These are phyloP conservation scores for Phytophthora palmivora DNA, from an alignment of 352 stramenopile species.

Conservation along the genomic window DNA sequence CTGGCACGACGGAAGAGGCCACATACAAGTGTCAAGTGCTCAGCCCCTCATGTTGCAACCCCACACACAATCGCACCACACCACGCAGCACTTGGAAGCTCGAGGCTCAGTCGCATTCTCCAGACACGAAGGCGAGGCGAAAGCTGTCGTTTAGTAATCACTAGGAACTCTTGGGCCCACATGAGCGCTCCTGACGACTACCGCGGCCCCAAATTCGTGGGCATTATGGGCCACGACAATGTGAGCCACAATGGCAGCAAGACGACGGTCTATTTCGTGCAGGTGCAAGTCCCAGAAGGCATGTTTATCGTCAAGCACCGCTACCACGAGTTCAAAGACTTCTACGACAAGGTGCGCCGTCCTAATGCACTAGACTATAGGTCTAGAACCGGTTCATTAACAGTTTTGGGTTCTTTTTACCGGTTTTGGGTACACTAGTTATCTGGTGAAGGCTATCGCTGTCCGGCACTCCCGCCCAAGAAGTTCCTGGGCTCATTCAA, in stretches of 20 bases:
- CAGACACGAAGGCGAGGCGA: constrained; percentile 29
- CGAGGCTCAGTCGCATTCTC: constrained; percentile 36
- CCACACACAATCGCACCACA: constrained; percentile 29
- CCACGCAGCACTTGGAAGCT: constrained; percentile 19
- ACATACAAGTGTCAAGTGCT: constrained; percentile 14
- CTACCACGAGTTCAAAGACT: constrained; percentile 91
- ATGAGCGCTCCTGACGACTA: constrained; percentile 55
- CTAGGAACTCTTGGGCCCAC: no score
- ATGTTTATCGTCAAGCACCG: constrained; percentile 87
- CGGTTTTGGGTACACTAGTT: constrained; percentile 47
- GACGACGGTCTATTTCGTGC: constrained; percentile 87
- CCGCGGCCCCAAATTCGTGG: constrained; percentile 79
- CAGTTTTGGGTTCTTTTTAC: constrained; percentile 1
- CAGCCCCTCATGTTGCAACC: constrained; percentile 29
- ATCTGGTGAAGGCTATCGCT: constrained; percentile 75
- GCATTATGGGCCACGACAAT: constrained; percentile 89
- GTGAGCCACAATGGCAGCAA: constrained; percentile 89
- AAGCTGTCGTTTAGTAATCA: not conserved
- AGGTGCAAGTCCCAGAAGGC: constrained; percentile 76
- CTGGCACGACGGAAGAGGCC: constrained; percentile 34
- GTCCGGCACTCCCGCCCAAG: constrained; percentile 83
- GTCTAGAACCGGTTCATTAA: no score
- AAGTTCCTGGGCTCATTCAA: constrained; percentile 92
- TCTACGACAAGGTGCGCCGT: constrained; percentile 79
- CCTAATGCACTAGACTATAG: no score